phyloP scores from a whole-genome alignment of 768 basidiomycete species.

The Mycena filopes region DNA sequence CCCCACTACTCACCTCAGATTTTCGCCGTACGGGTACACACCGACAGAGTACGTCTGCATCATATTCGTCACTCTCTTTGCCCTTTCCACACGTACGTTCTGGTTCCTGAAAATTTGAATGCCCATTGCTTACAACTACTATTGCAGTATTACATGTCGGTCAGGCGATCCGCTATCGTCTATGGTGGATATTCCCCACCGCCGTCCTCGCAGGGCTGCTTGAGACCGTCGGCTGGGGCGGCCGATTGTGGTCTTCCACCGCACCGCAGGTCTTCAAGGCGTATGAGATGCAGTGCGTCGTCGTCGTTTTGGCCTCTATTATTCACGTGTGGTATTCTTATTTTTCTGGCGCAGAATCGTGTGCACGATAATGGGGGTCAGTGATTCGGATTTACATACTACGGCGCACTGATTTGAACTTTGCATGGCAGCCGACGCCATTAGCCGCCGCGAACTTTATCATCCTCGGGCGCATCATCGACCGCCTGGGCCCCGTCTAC shows the following conservation, averaged over 20 bases:
- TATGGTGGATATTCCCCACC: conserved; percentile 55
- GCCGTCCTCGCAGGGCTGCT: conserved; percentile 45
- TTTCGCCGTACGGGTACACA: conserved; percentile 16
- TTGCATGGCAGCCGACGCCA: conserved; percentile 20
- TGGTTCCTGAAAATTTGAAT: background rate
- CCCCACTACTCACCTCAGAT: background rate
- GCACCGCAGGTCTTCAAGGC: conserved; percentile 35
- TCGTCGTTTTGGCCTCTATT: too few species aligned
- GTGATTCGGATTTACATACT: background rate
- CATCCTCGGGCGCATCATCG: conserved; percentile 59
- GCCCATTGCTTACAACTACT: too few species aligned
- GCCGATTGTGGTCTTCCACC: conserved; percentile 47
- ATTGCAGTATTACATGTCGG: conserved; percentile 51
- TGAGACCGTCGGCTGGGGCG: conserved; percentile 57
- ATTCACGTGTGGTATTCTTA: conserved; percentile 30
- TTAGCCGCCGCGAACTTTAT: conserved; percentile 54
- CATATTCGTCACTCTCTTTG: conserved; percentile 13
- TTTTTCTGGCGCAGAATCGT: too few species aligned
- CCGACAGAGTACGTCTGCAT: conserved; percentile 7
- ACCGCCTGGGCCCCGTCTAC: conserved; percentile 55
- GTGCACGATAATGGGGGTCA: conserved; percentile 7
- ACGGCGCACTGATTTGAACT: background rate
- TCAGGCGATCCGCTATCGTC: conserved; percentile 44
- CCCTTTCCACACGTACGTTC: background rate
- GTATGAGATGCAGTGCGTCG: conserved; percentile 61